Base-by-base conservation (phyloP, 176 grass and related monocot species). In the Chrysopogon serrulatus region DNA sequence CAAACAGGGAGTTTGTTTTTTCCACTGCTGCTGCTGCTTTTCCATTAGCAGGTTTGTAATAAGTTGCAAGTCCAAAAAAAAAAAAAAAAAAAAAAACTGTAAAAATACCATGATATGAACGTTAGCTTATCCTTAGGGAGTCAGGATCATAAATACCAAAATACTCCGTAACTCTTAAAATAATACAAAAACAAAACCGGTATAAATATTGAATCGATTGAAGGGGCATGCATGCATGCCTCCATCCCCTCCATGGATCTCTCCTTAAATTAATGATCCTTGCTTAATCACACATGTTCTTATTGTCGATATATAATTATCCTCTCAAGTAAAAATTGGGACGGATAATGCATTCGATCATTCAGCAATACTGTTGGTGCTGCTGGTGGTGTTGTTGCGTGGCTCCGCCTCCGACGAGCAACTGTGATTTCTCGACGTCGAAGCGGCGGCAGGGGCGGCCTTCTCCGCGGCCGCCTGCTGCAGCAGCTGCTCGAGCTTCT, bases 401-500 rank as follows among this genome's bases (percentile, higher is more conserved):
- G 84, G 61, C 33, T 80, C 74, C n/a, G 28, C 18, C 49, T 23
- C 51, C 24, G 37, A 60, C 19, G 84, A 79, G 88, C 79, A 61
- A 34, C 79, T 72, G 30, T 67, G 73, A 27, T 78, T 54, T 60
- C 59, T 79, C 15, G 67, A 60, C 12, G 66, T 3, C 14, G 61
- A 28, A 26, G 48, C n/a, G 37, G 34, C 8, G 44, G 45, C 40
- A 18, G 31, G 19, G 51, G 65, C n/a, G 65, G 42, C 59, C 44
- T 79, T 68, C 74, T 83, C 37, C 4, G 27, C 10, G 19, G 71
- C 54, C 21, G 33, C 27, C 10, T 59, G 66, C 12, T 37, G 74
- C 68, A 37, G 9, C 41, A 94, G 81, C 37, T 86, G 66, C 75
- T 95, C 87, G 8, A 98, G 87, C 63, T 78, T 91, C 72, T 90